These are phyloP conservation scores for Neonectria sp. DNA, from an alignment of 2,329 filamentous ascomycete species.

Conservation along the genomic window DNA sequence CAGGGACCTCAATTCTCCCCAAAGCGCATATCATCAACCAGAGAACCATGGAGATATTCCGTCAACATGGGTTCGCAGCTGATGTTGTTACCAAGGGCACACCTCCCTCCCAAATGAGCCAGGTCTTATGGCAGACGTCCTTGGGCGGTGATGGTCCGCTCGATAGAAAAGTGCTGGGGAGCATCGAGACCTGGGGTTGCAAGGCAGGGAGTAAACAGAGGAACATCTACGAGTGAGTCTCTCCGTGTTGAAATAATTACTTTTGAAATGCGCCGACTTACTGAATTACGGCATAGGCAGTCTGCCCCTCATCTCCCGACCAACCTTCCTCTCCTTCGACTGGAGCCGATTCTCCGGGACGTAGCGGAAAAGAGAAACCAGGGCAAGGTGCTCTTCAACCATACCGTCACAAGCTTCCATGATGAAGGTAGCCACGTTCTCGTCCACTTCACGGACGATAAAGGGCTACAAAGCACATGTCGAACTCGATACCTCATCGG, in stretches of 20 bases:
- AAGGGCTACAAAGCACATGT: neutral
- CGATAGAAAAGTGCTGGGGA: neutral
- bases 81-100: neutral
- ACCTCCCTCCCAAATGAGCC: constrained; percentile 4
- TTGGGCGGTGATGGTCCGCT: constrained; percentile 2
- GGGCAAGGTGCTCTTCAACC: constrained; percentile 4
- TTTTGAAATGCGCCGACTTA: neutral
- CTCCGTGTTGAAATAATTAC: neutral
- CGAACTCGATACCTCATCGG: constrained; percentile 6
- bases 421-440: neutral
- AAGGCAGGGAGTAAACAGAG: neutral
- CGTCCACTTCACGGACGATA: neutral
- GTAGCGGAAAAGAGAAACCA: constrained; percentile 5
- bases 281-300: neutral
- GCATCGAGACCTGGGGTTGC: neutral
- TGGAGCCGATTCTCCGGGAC: constrained; percentile 1
- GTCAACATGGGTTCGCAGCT: neutral
- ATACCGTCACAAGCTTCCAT: neutral
- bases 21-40: constrained; percentile 7
- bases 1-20: neutral
- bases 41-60: constrained; percentile 9
- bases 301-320: neutral
- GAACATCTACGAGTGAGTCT: neutral
- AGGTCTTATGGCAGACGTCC: constrained; percentile 5
- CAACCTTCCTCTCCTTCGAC: constrained; percentile 5